These are phyloP conservation scores for Fagus sylvatica DNA, from an alignment of 306 rosid genomes.

Conservation along the genomic window DNA sequence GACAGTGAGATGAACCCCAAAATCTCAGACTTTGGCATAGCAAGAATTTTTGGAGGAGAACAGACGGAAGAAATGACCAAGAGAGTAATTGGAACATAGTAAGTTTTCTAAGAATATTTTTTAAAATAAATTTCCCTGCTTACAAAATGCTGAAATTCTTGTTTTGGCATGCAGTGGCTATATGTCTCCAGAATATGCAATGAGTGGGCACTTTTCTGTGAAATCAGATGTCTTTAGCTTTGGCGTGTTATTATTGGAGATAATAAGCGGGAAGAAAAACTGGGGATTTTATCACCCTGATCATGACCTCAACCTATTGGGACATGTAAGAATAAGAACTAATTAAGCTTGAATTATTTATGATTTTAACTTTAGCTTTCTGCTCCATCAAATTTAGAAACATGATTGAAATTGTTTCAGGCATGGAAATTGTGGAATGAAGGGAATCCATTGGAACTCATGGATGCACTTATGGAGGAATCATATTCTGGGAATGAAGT, in stretches of 20 bases:
- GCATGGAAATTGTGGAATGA: conserved; percentile 68
- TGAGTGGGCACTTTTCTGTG: conserved; percentile 39
- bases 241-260: conserved; percentile 40
- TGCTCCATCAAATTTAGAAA: neutral
- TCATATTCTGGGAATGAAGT: conserved; percentile 16
- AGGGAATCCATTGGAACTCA: conserved; percentile 36
- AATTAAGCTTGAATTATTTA: neutral
- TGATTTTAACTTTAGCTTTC: neutral
- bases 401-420: conserved; percentile 27
- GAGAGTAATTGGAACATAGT: conserved; percentile 49
- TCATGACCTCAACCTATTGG: conserved; percentile 44
- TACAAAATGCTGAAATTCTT: conserved; percentile 11
- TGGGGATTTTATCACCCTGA: conserved; percentile 42
- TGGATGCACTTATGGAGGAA: conserved; percentile 39
- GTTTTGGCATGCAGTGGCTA: conserved; percentile 34
- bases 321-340: conserved; percentile 39
- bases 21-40: conserved; percentile 51
- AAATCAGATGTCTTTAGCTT: conserved; percentile 43
- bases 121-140: neutral
- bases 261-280: conserved; percentile 41
- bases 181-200: conserved; percentile 47
- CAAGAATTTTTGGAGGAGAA: conserved; percentile 47
- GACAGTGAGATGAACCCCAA: conserved; percentile 46
- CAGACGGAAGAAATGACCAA: conserved; percentile 42
- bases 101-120: conserved; percentile 3